Conservation (phyloP, 1,284 basidiomycete genomes). For the Ceratobasidium sp. region DNA sequence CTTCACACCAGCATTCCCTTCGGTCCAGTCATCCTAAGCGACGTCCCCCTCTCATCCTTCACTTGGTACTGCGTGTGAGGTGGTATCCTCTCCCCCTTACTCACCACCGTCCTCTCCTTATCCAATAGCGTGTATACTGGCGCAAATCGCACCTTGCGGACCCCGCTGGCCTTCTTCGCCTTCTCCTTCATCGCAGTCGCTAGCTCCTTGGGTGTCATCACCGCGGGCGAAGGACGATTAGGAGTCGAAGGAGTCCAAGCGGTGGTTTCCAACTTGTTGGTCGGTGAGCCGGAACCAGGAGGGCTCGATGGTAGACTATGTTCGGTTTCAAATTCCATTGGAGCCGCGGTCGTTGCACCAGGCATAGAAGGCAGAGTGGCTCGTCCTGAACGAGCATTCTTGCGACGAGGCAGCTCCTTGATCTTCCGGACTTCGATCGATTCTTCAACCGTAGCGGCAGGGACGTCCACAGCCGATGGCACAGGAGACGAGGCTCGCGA, state of each 20-base stretch:
- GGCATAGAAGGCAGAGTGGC: background rate
- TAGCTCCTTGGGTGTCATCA: background rate
- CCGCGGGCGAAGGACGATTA: background rate
- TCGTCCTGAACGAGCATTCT: background rate
- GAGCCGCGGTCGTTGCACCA: too few species aligned
- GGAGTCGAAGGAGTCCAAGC: background rate
- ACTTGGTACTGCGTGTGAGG: background rate
- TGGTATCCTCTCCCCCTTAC: slow-evolving; percentile 13
- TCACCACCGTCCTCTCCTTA: slow-evolving; percentile 2
- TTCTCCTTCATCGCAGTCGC: background rate
- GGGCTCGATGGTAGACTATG: background rate
- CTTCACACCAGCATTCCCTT: background rate
- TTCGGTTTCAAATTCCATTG: too few species aligned
- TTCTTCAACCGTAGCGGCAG: background rate
- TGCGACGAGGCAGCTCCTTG: background rate
- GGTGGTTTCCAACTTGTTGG: background rate
- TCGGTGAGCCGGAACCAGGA: background rate
- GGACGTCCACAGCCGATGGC: background rate
- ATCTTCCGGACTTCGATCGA: background rate
- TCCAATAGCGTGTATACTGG: slow-evolving; percentile 2
- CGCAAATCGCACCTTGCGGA: background rate
- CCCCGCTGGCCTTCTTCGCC: background rate
- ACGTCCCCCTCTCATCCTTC: background rate
- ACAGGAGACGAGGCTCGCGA: background rate
- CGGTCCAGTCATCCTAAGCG: background rate